phyloP scores from a whole-genome alignment of 305 asterid genomes.

The Fraxinus angustifolia region DNA sequence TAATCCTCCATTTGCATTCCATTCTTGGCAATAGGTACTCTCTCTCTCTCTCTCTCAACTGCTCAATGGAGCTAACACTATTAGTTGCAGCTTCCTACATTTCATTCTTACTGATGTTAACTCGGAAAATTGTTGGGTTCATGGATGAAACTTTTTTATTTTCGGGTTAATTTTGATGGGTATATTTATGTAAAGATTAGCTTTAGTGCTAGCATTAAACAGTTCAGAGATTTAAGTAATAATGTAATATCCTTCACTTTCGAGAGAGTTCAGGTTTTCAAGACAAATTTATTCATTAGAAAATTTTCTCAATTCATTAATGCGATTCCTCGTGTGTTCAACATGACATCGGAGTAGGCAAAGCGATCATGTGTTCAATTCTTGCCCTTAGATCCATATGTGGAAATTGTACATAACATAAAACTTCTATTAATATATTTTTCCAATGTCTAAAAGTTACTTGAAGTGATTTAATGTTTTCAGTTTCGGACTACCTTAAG shows the following conservation, averaged over 20 bases:
- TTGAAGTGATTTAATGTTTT: neutral
- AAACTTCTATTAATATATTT: no score
- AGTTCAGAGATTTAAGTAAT: neutral
- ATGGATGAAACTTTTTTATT: neutral
- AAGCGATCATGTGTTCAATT: neutral
- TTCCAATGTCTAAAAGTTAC: neutral
- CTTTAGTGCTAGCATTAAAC: neutral
- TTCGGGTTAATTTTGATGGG: neutral
- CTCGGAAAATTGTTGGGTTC: neutral
- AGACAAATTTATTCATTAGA: neutral
- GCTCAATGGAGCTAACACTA: neutral
- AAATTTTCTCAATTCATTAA: neutral
- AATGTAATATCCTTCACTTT: neutral
- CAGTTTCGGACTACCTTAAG: neutral
- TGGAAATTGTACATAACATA: neutral
- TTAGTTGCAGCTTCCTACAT: neutral
- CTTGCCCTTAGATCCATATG: neutral
- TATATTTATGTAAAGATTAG: neutral
- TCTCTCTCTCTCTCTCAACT: neutral
- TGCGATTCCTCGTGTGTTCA: neutral
- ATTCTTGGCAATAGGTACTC: slow-evolving; percentile 85
- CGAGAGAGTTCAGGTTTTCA: neutral
- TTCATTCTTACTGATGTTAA: neutral
- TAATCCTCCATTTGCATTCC: slow-evolving; percentile 80
- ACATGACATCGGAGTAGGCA: neutral